Percentiles rank a stretch among this genome's conserved stretches.
These are phyloP conservation scores for Thuja plicata DNA, from an alignment of 83 land plant genomes.

Conservation along the genomic window DNA sequence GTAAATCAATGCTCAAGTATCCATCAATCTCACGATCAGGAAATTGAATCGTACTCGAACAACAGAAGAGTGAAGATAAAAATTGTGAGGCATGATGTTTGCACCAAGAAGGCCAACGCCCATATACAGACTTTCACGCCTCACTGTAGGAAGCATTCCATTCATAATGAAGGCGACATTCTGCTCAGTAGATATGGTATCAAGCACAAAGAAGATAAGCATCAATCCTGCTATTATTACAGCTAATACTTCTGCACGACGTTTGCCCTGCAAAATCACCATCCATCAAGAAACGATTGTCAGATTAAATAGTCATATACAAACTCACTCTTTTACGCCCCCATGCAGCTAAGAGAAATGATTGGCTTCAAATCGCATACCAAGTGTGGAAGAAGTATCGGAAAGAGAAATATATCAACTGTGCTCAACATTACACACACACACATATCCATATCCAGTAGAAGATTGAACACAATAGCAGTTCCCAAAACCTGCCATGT, in stretches of 20 bases:
- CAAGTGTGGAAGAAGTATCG: conserved; percentile 39
- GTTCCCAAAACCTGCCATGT: conserved; percentile 66
- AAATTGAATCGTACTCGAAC: conserved; percentile 55
- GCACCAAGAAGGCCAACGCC: conserved; percentile 85
- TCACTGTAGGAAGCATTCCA: conserved; percentile 57
- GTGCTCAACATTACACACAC: conserved; percentile 53
- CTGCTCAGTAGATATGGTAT: conserved; percentile 58
- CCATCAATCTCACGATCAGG: background rate
- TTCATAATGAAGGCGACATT: conserved; percentile 41
- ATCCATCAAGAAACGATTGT: background rate
- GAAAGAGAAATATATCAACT: conserved; percentile 44
- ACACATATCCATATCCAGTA: conserved; percentile 57
- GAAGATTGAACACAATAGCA: conserved; percentile 71
- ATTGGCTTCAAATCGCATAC: conserved; percentile 30
- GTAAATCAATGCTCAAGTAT: background rate
- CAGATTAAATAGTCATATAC: background rate
- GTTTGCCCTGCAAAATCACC: conserved; percentile 44
- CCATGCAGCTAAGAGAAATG: background rate
- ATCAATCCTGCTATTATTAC: conserved; percentile 37
- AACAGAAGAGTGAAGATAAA: conserved; percentile 84
- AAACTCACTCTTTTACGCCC: background rate
- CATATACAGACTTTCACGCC: conserved; percentile 61
- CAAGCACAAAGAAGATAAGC: conserved; percentile 50
- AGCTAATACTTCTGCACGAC: conserved; percentile 34
- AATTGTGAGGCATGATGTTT: conserved; percentile 78